A percentile compares a stretch with the other conserved stretches of the same genome.
Evolutionary conservation across 805 yeast genomes (phyloP).

Genomic region (Candida maesae): DNA sequence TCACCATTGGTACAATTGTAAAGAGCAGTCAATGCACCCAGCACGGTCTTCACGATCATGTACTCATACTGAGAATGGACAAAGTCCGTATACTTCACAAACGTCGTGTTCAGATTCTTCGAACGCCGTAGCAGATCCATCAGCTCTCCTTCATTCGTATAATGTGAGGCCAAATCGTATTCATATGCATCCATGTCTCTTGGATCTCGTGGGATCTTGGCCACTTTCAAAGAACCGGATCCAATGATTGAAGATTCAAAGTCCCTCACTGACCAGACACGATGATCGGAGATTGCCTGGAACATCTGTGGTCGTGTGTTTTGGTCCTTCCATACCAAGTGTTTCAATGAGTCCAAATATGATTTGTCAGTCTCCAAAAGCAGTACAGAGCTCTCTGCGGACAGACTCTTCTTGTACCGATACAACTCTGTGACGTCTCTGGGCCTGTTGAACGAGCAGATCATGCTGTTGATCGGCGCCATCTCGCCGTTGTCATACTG

Average conservation of each 20-base stretch:
- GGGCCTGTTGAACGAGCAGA: constrained; percentile 16
- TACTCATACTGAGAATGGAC: constrained; percentile 58
- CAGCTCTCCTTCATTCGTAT: constrained; percentile 19
- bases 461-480: constrained; percentile 20
- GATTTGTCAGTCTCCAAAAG: constrained; percentile 71
- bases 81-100: constrained; percentile 33
- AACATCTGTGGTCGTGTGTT: constrained; percentile 49
- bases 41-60: constrained; percentile 61
- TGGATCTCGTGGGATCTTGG: constrained; percentile 40
- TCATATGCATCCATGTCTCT: constrained; percentile 18
- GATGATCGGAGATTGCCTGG: constrained; percentile 54
- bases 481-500: constrained; percentile 20
- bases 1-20: constrained; percentile 65
- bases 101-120: constrained; percentile 30
- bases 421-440: constrained; percentile 16
- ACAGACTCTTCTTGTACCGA: constrained; percentile 19
- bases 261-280: constrained; percentile 43
- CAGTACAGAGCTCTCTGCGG: constrained; percentile 50
- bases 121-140: constrained; percentile 23
- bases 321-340: constrained; percentile 48
- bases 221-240: constrained; percentile 46
- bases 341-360: constrained; percentile 39
- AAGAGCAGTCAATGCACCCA: constrained; percentile 66
- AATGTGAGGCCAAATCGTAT: constrained; percentile 23
- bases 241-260: constrained; percentile 52